A percentile compares a stretch with the other conserved stretches of the same genome.
Conservation (phyloP, 2,329 filamentous ascomycete genomes). For the Colletotrichum spinosum region DNA sequence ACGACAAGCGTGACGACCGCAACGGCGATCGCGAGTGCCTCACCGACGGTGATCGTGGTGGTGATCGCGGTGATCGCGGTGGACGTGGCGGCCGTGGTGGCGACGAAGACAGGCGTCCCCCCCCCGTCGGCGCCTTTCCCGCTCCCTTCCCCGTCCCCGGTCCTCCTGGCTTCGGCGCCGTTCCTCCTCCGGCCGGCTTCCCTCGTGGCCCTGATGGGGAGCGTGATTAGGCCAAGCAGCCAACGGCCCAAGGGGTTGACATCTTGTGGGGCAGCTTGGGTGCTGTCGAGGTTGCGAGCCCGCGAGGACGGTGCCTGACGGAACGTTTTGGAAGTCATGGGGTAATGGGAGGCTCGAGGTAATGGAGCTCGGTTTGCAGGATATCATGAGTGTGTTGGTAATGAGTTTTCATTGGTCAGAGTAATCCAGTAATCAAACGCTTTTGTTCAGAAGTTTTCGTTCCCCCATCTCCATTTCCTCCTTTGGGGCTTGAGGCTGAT, state of each 20-base stretch:
- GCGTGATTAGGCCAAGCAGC: slow-evolving; percentile 14
- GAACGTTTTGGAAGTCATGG: not conserved
- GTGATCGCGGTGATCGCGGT: slow-evolving; percentile 7
- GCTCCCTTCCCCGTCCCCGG: slow-evolving; percentile 28
- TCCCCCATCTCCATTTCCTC: too few species aligned
- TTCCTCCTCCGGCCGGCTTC: slow-evolving; percentile 4
- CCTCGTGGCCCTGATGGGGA: slow-evolving; percentile 12
- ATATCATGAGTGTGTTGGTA: slow-evolving; percentile 1
- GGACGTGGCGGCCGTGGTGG: slow-evolving; percentile 1
- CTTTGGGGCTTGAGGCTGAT: too few species aligned
- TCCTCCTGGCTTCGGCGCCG: slow-evolving; percentile 18
- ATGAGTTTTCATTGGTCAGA: not conserved
- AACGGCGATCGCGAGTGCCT: slow-evolving; percentile 8
- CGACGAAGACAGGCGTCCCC: slow-evolving; percentile 12
- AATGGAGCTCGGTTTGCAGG: not conserved
- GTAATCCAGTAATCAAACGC: not conserved
- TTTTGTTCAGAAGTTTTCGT: not conserved
- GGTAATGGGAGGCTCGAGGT: too few species aligned
- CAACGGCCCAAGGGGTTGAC: not conserved
- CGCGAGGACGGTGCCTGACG: not conserved
- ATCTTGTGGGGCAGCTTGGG: not conserved
- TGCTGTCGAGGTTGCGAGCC: too few species aligned
- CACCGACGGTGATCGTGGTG: slow-evolving; percentile 12
- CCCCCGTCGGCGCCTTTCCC: slow-evolving; percentile 8
- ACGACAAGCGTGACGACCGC: slow-evolving; percentile 3